Evolutionary conservation across 345 rosid species (phyloP).

Genomic region (Salix arbutifolia): DNA sequence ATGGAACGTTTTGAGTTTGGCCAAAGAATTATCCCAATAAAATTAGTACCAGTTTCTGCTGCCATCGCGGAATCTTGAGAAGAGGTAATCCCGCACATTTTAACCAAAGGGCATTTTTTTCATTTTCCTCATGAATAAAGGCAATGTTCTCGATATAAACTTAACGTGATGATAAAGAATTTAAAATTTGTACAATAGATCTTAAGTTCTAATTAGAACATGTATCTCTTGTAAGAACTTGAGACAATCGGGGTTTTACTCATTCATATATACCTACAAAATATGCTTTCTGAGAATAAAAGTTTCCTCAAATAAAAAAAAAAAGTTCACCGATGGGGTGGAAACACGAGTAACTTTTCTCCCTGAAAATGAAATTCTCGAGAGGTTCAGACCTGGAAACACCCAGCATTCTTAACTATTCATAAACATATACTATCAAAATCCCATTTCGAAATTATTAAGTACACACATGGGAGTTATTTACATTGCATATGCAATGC

Average conservation of each 20-base stretch:
- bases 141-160: conserved; percentile 13
- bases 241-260: fast-evolving
- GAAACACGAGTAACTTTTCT: background rate
- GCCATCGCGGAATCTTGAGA: conserved; percentile 74
- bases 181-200: too few relatives aligned
- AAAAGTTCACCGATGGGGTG: background rate
- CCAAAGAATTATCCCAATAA: conserved; percentile 87
- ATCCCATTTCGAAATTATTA: background rate
- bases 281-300: fast-evolving
- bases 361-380: conserved; percentile 4
- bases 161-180: too few relatives aligned
- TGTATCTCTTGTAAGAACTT: fast-evolving
- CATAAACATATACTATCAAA: background rate
- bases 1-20: conserved; percentile 79
- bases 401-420: background rate
- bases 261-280: too few relatives aligned
- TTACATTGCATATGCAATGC: background rate
- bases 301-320: too few relatives aligned
- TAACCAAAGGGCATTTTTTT: conserved; percentile 48
- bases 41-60: conserved; percentile 83
- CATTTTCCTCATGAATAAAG: conserved; percentile 17
- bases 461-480: background rate
- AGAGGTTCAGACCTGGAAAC: background rate
- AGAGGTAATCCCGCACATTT: conserved; percentile 88
- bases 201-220: fast-evolving